Conservation (phyloP, 306 rosid species). For the Alnus rubra region DNA sequence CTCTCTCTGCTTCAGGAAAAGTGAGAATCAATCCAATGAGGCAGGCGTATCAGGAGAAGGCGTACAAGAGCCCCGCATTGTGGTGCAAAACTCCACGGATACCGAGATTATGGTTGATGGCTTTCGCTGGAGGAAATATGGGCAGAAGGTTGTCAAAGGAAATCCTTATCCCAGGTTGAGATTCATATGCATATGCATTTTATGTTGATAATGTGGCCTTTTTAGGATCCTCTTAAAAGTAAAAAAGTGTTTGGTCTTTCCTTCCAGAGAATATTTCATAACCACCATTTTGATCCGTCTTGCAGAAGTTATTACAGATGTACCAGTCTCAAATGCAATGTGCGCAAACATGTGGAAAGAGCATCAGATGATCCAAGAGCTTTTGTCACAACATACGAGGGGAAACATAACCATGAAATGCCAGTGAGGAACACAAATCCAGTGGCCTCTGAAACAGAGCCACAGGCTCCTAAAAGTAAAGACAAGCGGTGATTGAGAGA, state of each 20-base stretch:
- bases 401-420: slow-evolving; percentile 91
- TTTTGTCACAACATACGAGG: slow-evolving; percentile 90
- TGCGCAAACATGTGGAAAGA: slow-evolving; percentile 89
- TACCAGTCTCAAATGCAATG: slow-evolving; percentile 74
- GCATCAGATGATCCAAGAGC: slow-evolving; percentile 85
- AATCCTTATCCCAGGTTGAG: slow-evolving; percentile 83
- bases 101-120: slow-evolving; percentile 73
- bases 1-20: slow-evolving; percentile 53
- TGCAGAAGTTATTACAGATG: slow-evolving; percentile 95
- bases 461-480: slow-evolving; percentile 45
- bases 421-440: slow-evolving; percentile 54
- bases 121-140: slow-evolving; percentile 97
- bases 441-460: slow-evolving; percentile 51
- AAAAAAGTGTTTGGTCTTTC: neutral
- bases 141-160: slow-evolving; percentile 95
- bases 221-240: neutral
- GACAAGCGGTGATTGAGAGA: slow-evolving; percentile 38
- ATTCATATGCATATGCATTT: neutral
- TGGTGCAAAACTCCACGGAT: slow-evolving; percentile 62
- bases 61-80: slow-evolving; percentile 50
- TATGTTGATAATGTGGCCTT: neutral
- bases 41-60: slow-evolving; percentile 56
- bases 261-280: neutral
- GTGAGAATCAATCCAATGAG: slow-evolving; percentile 56
- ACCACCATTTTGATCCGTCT: slow-evolving; percentile 1